These are phyloP conservation scores for Paecilomyces variotii DNA, from an alignment of 2,329 filamentous ascomycete species.

Conservation along the genomic window DNA sequence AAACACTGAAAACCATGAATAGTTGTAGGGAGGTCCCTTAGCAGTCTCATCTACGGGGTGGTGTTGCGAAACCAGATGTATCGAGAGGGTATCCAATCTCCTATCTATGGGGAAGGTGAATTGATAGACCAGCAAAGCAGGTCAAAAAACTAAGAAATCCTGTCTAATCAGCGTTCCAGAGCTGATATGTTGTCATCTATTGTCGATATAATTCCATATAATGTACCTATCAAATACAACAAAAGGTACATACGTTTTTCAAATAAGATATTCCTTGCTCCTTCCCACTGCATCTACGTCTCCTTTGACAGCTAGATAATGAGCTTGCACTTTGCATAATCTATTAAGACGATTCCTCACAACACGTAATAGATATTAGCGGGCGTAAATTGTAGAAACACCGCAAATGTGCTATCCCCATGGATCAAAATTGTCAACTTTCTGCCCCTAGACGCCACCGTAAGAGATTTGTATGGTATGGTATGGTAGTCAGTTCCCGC, in stretches of 20 bases:
- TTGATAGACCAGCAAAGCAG: neutral
- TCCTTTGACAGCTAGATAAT: neutral
- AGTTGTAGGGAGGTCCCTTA: too few species aligned
- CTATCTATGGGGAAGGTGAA: neutral
- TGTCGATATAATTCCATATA: neutral
- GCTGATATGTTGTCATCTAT: neutral
- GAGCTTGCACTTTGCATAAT: neutral
- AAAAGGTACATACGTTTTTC: neutral
- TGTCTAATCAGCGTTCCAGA: neutral
- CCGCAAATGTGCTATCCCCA: neutral
- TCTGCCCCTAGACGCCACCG: too few species aligned
- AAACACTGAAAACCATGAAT: too few species aligned
- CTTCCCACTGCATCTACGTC: neutral
- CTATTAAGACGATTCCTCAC: neutral
- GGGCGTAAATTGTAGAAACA: neutral
- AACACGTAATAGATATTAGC: too few species aligned
- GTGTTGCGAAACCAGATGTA: neutral
- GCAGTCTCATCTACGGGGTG: too few species aligned
- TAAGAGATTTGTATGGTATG: too few species aligned
- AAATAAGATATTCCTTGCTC: neutral
- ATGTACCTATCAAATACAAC: neutral
- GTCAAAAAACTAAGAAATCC: neutral
- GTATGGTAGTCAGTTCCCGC: too few species aligned
- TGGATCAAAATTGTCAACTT: too few species aligned
- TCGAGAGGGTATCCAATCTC: neutral